Percentiles rank a stretch among this genome's conserved stretches.
phyloP scores from a whole-genome alignment of 495 filamentous ascomycete genomes.

The Hamigera avellanea region DNA sequence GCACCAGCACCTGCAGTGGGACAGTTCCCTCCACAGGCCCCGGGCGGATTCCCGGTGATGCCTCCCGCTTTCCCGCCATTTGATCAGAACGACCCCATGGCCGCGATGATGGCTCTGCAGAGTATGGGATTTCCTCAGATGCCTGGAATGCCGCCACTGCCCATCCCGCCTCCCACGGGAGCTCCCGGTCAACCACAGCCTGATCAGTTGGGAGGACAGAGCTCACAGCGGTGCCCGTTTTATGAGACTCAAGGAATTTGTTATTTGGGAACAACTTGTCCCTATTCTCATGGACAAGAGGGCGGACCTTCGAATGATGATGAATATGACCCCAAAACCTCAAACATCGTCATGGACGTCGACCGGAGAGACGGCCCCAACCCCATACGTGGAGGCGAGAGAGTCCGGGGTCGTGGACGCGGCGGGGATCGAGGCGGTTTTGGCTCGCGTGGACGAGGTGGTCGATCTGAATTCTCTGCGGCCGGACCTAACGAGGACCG shows the following conservation, averaged over 20 bases:
- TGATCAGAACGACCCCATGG: slow-evolving; percentile 56
- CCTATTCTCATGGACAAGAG: slow-evolving; percentile 68
- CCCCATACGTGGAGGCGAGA: slow-evolving; percentile 19
- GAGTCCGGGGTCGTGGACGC: slow-evolving; percentile 36
- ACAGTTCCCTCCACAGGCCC: slow-evolving; percentile 18
- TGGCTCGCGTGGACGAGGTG: slow-evolving; percentile 35
- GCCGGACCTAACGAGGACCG: slow-evolving; percentile 65
- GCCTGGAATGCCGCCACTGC: slow-evolving; percentile 41
- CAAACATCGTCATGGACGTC: slow-evolving; percentile 33
- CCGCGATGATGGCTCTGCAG: slow-evolving; percentile 60
- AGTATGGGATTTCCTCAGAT: slow-evolving; percentile 50
- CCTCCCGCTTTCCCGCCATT: slow-evolving; percentile 39
- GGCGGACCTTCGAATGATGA: slow-evolving; percentile 34
- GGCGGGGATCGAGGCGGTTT: slow-evolving; percentile 33
- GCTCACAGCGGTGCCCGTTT: slow-evolving; percentile 60
- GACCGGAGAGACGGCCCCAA: slow-evolving; percentile 10
- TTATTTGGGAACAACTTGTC: slow-evolving; percentile 62
- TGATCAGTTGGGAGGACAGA: slow-evolving; percentile 24
- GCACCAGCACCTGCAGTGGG: slow-evolving; percentile 8
- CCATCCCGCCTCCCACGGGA: slow-evolving; percentile 19
- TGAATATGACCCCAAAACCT: slow-evolving; percentile 77
- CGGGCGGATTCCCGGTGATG: slow-evolving; percentile 36
- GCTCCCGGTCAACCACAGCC: slow-evolving; percentile 16
- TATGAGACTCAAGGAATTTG: slow-evolving; percentile 88
- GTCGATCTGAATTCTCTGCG: slow-evolving; percentile 59